A percentile compares a stretch with the other conserved stretches of the same genome.
These are phyloP conservation scores for Theileria luwenshuni DNA, from an alignment of 169 alveolate species.

Conservation along the genomic window DNA sequence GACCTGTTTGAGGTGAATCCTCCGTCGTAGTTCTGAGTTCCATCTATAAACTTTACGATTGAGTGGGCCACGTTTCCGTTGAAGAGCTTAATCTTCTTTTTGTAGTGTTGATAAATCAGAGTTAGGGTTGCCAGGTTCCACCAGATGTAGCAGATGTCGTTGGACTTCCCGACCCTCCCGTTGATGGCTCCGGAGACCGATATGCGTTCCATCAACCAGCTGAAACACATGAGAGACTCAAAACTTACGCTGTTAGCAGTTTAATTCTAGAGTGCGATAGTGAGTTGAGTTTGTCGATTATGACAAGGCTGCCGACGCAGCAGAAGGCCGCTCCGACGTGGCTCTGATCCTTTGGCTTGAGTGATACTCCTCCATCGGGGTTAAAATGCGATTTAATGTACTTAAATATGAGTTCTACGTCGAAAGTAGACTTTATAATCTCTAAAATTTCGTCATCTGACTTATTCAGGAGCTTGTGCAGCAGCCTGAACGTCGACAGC, in stretches of 20 bases:
- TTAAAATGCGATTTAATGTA: slow-evolving; percentile 59
- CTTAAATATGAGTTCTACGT: slow-evolving; percentile 25
- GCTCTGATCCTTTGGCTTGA: slow-evolving; percentile 61
- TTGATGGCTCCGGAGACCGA: slow-evolving; percentile 61
- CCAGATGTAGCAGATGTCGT: slow-evolving; percentile 76
- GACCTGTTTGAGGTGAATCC: slow-evolving; percentile 48
- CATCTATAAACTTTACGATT: slow-evolving; percentile 37
- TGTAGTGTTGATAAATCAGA: slow-evolving; percentile 17
- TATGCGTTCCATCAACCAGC: slow-evolving; percentile 57
- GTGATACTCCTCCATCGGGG: slow-evolving; percentile 74
- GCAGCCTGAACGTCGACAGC: slow-evolving; percentile 24
- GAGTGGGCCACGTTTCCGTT: slow-evolving; percentile 13
- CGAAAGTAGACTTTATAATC: slow-evolving; percentile 16
- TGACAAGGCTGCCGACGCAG: slow-evolving; percentile 42
- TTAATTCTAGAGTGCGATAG: slow-evolving; percentile 14
- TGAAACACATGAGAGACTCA: neutral
- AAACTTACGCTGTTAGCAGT: slow-evolving; percentile 35
- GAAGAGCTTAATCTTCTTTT: slow-evolving; percentile 8
- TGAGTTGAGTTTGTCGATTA: slow-evolving; percentile 6
- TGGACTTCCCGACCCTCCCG: slow-evolving; percentile 73
- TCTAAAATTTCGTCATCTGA: neutral
- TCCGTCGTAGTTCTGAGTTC: slow-evolving; percentile 44
- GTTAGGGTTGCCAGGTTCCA: slow-evolving; percentile 72
- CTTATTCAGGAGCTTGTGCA: slow-evolving; percentile 16
- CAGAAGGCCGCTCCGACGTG: slow-evolving; percentile 78